Conservation (phyloP, 768 basidiomycete species). For the Kwoniella sp. region DNA sequence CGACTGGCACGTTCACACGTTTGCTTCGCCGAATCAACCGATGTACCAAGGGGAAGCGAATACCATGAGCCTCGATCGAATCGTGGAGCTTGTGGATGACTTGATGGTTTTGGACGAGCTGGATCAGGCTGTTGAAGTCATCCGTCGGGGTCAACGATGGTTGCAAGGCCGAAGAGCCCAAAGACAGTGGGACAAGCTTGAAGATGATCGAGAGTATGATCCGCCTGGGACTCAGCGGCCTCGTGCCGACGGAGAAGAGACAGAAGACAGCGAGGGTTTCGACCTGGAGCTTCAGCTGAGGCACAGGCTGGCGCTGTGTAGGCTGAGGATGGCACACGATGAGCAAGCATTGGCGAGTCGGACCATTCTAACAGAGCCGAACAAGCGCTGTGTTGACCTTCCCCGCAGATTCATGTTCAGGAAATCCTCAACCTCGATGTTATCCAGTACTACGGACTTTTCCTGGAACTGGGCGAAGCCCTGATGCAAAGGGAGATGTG, state of each 20-base stretch:
- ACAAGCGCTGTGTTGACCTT: not conserved
- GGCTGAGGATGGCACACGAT: slow-evolving; percentile 72
- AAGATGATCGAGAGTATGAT: slow-evolving; percentile 89
- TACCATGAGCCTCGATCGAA: slow-evolving; percentile 36
- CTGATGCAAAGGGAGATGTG: slow-evolving; percentile 72
- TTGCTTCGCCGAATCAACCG: slow-evolving; percentile 50
- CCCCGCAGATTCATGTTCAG: slow-evolving; percentile 66
- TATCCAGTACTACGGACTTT: slow-evolving; percentile 70
- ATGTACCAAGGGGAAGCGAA: slow-evolving; percentile 1
- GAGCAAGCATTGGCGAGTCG: slow-evolving; percentile 72
- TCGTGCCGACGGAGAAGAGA: slow-evolving; percentile 51
- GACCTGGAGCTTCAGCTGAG: slow-evolving; percentile 71
- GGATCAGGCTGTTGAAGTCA: slow-evolving; percentile 63
- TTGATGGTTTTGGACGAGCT: slow-evolving; percentile 68
- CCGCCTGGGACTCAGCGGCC: slow-evolving; percentile 41
- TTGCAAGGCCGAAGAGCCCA: slow-evolving; percentile 70
- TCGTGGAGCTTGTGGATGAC: slow-evolving; percentile 81
- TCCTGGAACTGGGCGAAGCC: slow-evolving; percentile 78
- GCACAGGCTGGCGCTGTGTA: slow-evolving; percentile 74
- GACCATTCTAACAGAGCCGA: not conserved
- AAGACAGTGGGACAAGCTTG: slow-evolving; percentile 75
- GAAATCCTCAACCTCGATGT: slow-evolving; percentile 69
- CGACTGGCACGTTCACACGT: slow-evolving; percentile 59
- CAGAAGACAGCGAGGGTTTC: slow-evolving; percentile 60
- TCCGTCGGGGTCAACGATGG: slow-evolving; percentile 79